Conservation (phyloP, 2,329 filamentous ascomycete species). For the Ophiostoma sp. region DNA sequence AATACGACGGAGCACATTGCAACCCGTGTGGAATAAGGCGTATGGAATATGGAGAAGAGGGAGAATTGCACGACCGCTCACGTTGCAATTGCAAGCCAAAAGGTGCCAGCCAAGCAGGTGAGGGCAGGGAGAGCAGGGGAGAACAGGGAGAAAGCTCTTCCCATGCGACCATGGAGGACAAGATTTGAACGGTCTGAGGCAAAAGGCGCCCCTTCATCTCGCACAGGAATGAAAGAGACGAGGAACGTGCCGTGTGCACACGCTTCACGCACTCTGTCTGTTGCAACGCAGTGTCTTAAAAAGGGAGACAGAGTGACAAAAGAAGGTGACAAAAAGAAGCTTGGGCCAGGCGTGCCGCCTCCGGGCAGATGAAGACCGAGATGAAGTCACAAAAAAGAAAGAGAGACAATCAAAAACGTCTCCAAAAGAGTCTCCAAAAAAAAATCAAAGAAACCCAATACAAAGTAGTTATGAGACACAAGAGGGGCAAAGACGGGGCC, state of each 20-base stretch:
- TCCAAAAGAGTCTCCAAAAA: neutral
- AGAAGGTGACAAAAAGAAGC: neutral
- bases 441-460: neutral
- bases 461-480: neutral
- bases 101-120: neutral
- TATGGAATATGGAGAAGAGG: neutral
- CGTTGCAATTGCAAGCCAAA: conserved; percentile 10
- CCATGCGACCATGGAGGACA: neutral
- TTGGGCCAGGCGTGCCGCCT: conserved; percentile 14
- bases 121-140: no score
- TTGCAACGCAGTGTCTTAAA: conserved; percentile 3
- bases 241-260: conserved; percentile 21
- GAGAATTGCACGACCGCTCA: conserved; percentile 9
- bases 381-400: neutral
- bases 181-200: neutral
- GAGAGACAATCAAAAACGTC: neutral
- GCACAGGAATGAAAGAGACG: neutral
- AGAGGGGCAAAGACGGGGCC: neutral
- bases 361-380: neutral
- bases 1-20: conserved; percentile 9
- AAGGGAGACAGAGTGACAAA: neutral
- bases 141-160: no score
- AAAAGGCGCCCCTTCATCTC: neutral
- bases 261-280: neutral
- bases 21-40: neutral